Evolutionary conservation across 331 rosid genomes (phyloP), one percentile per base, ranked within the genome.

Genomic region (Dryas integrifolia): DNA sequence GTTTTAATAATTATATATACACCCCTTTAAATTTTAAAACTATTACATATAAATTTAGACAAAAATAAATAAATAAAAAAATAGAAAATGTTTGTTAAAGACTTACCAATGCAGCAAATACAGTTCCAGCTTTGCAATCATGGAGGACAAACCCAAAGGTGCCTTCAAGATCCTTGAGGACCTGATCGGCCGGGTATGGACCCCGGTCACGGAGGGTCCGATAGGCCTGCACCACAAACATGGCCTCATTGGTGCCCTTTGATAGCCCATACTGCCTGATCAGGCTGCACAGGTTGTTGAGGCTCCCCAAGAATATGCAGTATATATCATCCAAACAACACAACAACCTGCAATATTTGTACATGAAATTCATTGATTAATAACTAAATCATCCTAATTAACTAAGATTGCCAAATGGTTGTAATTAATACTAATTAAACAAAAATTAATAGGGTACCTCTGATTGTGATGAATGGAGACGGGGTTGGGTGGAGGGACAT

Each of bases 121-220:
- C 90, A 0, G 96, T 80, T 73, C 83, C 77, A 8, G 85, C 57
- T 69, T 84, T 85, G 78, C 73, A 60, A 52, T 94, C 98, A 69
- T 80, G 89, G 70, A 94, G 78, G 16, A 94, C 85, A 79, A 94
- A 94, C 58, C 86, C 97, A 78, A 91, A 94, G 63, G 75, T 82
- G 11, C 97, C 98, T n/a, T 94, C 98, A 16, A 94, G 88, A 16
- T 89, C 90, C 64, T 86, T 88, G n/a, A 94, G 88, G 70, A 94
- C 98, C 77, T 94, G 96, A 84, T 94, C 97, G 10, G 97, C 98
- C 0, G 97, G 98, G 78, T 94, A 94, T 0, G 96, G 98, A 21
- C 92, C 92, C 10, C 98, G 80, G 55, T 94, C 98, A 0, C 98
- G 86, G 24, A 94, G 96, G 12, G 98, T 94, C 81, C 88, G 74